Conservation (phyloP, 164 flowering plant species). For the Umbellularia californica region DNA sequence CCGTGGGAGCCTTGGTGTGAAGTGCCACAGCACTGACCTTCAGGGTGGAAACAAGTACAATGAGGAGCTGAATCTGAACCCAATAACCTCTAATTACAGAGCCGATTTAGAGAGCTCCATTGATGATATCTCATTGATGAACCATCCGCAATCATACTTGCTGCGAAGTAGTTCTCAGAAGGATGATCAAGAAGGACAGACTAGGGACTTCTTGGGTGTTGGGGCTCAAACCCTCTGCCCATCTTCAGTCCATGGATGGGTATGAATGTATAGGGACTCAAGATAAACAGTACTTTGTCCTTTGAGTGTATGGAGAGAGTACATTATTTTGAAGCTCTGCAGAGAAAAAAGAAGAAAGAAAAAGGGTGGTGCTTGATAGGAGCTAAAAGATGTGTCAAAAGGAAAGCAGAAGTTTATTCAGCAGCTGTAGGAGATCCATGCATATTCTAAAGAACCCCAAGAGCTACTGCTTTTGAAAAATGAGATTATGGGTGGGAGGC, state of each 20-base stretch:
- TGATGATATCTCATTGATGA: constrained; percentile 28
- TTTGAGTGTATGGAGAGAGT: constrained; percentile 13
- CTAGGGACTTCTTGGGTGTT: constrained; percentile 91
- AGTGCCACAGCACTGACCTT: constrained; percentile 19
- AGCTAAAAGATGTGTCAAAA: constrained; percentile 18
- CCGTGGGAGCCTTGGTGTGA: constrained; percentile 39
- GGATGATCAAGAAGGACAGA: constrained; percentile 45
- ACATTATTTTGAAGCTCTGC: constrained; percentile 20
- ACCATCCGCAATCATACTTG: constrained; percentile 32
- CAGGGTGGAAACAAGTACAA: constrained; percentile 36
- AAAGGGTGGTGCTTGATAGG: constrained; percentile 14
- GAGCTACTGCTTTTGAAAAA: constrained; percentile 35
- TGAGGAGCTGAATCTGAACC: constrained; percentile 31
- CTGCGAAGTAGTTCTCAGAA: constrained; percentile 33
- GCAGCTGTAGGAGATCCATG: constrained; percentile 38
- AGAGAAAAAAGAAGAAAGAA: constrained; percentile 14
- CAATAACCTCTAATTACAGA: constrained; percentile 16
- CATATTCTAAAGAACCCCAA: constrained; percentile 52
- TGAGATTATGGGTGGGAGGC: constrained; percentile 30
- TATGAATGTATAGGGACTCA: constrained; percentile 27
- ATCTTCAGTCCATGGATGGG: constrained; percentile 69
- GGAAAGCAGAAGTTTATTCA: constrained; percentile 8
- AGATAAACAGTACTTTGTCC: constrained; percentile 11
- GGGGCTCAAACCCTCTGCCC: constrained; percentile 56
- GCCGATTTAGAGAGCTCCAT: constrained; percentile 29